phyloP scores from a whole-genome alignment of 129 eudicot species.

The Flaveria bidentis region DNA sequence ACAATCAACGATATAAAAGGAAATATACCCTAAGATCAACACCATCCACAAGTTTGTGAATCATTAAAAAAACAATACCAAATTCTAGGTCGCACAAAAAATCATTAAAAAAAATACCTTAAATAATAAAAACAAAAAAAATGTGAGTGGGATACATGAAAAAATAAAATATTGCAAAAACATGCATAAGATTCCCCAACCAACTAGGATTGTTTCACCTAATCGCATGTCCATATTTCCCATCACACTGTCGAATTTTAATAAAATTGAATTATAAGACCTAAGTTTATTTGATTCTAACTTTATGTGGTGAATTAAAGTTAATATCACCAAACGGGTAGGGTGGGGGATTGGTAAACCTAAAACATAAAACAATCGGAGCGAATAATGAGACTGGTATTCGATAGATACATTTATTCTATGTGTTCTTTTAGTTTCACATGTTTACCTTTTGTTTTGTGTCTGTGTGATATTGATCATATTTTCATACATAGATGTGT shows the following conservation, averaged over 20 bases:
- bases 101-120: slow-evolving; percentile 20
- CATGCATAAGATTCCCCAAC: slow-evolving; percentile 42
- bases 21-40: slow-evolving; percentile 20
- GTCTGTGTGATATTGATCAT: no score
- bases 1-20: slow-evolving; percentile 33
- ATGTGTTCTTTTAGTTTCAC: no score
- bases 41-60: slow-evolving; percentile 35
- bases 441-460: no score
- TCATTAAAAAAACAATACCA: slow-evolving; percentile 22
- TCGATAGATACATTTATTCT: no score
- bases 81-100: slow-evolving; percentile 21
- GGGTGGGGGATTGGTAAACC: no score
- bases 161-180: slow-evolving; percentile 25
- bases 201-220: slow-evolving; percentile 35
- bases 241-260: background rate
- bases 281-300: background rate
- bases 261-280: background rate
- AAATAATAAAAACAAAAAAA: background rate
- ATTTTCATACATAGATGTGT: no score
- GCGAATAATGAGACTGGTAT: no score
- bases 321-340: no score
- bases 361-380: no score
- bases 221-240: slow-evolving; percentile 16
- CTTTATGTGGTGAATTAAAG: background rate
- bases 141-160: slow-evolving; percentile 30